Percentiles rank a stretch among this genome's conserved stretches.
Conservation (phyloP, 257 asterid species). For the Lithospermum erythrorhizon region DNA sequence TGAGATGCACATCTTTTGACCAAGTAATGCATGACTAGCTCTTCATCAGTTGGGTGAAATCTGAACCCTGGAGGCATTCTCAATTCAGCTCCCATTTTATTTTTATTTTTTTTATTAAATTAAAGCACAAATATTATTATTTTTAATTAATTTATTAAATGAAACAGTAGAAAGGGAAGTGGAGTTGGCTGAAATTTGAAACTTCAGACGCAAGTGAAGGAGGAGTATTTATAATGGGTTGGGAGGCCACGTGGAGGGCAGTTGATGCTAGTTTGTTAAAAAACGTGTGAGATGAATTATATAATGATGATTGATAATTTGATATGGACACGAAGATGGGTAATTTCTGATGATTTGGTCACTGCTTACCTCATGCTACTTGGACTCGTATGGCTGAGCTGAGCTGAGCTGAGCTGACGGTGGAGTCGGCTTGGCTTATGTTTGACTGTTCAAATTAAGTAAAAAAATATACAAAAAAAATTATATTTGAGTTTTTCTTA, state of each 20-base stretch:
- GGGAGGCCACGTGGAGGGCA: slow-evolving; percentile 33
- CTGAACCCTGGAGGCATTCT: slow-evolving; percentile 80
- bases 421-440: too few relatives aligned
- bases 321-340: too few relatives aligned
- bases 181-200: slow-evolving; percentile 31
- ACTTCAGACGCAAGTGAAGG: slow-evolving; percentile 42
- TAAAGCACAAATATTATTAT: too few relatives aligned
- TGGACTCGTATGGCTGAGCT: background rate
- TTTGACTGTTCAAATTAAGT: too few relatives aligned
- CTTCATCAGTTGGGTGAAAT: slow-evolving; percentile 89
- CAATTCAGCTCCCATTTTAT: slow-evolving; percentile 44
- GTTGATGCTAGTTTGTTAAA: slow-evolving; percentile 18
- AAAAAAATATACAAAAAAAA: too few relatives aligned
- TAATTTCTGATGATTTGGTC: slow-evolving; percentile 11
- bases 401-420: too few relatives aligned
- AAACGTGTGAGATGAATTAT: slow-evolving; percentile 28
- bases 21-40: slow-evolving; percentile 74
- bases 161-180: slow-evolving; percentile 9
- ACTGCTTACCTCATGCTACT: slow-evolving; percentile 30
- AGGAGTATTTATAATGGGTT: slow-evolving; percentile 28
- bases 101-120: background rate
- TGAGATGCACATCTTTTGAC: slow-evolving; percentile 61
- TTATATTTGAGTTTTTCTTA: too few relatives aligned
- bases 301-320: too few relatives aligned
- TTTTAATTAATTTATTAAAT: background rate